phyloP scores from a whole-genome alignment of 176 grass and related monocot species.

The Zea luxurians region DNA sequence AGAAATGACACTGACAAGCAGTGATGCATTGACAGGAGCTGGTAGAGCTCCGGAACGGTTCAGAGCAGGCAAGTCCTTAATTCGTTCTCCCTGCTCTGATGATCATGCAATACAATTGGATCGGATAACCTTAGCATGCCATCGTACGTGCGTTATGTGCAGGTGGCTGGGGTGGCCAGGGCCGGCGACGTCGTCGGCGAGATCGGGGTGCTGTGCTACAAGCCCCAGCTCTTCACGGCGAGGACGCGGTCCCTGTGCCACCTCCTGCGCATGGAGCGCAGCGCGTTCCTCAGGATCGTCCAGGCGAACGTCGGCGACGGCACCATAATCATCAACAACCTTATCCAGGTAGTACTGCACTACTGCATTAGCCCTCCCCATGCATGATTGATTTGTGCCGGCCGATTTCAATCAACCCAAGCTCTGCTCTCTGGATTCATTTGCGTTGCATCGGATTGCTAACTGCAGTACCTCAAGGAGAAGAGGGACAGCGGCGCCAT shows the following conservation, averaged over 20 bases:
- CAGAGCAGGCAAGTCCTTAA: slow-evolving; percentile 47
- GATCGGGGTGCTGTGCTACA: slow-evolving; percentile 80
- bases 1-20: slow-evolving; percentile 14
- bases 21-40: slow-evolving; percentile 55
- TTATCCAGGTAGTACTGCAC: slow-evolving; percentile 33
- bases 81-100: background rate
- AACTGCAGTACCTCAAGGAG: slow-evolving; percentile 61
- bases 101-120: background rate
- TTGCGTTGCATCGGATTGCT: background rate
- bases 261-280: slow-evolving; percentile 67
- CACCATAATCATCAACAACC: slow-evolving; percentile 76
- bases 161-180: slow-evolving; percentile 48
- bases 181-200: slow-evolving; percentile 71
- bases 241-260: slow-evolving; percentile 71
- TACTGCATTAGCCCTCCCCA: too few relatives aligned
- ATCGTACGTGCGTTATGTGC: background rate
- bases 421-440: too few relatives aligned
- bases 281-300: slow-evolving; percentile 52
- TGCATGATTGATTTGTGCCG: too few relatives aligned
- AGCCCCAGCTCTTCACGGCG: slow-evolving; percentile 73
- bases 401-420: too few relatives aligned
- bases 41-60: slow-evolving; percentile 41
- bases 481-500: slow-evolving; percentile 42
- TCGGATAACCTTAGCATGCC: too few relatives aligned
- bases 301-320: slow-evolving; percentile 77